phyloP scores from a whole-genome alignment of 345 rosid genomes.

The Physaria fendleri region DNA sequence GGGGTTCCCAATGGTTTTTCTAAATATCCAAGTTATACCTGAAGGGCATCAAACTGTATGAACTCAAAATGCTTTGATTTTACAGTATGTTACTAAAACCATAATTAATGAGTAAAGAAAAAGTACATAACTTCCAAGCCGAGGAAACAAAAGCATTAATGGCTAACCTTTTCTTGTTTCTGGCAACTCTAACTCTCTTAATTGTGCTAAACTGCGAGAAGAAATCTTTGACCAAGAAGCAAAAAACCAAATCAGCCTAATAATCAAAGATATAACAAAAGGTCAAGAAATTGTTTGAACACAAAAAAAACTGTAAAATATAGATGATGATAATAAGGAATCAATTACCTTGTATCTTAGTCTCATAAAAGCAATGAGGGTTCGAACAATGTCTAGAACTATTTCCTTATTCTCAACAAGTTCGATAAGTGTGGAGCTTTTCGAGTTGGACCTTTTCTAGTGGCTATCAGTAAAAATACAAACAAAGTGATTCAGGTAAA shows the following conservation, averaged over 20 bases:
- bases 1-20: too few relatives aligned
- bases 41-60: conserved; percentile 69
- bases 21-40: too few relatives aligned
- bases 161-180: conserved; percentile 75
- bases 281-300: neutral
- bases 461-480: conserved; percentile 36
- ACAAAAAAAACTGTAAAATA: too few relatives aligned
- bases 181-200: conserved; percentile 71
- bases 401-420: conserved; percentile 40
- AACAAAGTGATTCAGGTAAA: neutral
- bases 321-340: too few relatives aligned
- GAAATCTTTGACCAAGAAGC: conserved; percentile 42
- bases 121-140: neutral
- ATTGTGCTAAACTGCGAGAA: conserved; percentile 77
- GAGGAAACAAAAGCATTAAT: neutral
- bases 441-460: conserved; percentile 60
- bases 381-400: conserved; percentile 72
- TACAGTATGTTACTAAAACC: conserved; percentile 66
- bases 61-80: conserved; percentile 92
- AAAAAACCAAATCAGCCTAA: neutral
- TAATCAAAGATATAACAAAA: neutral
- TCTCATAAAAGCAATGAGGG: conserved; percentile 91
- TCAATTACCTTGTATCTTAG: conserved; percentile 70
- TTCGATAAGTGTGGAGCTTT: conserved; percentile 37
- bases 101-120: neutral